Evolutionary conservation across 257 asterid genomes (phyloP).

Genomic region (Primulina huaijiensis): DNA sequence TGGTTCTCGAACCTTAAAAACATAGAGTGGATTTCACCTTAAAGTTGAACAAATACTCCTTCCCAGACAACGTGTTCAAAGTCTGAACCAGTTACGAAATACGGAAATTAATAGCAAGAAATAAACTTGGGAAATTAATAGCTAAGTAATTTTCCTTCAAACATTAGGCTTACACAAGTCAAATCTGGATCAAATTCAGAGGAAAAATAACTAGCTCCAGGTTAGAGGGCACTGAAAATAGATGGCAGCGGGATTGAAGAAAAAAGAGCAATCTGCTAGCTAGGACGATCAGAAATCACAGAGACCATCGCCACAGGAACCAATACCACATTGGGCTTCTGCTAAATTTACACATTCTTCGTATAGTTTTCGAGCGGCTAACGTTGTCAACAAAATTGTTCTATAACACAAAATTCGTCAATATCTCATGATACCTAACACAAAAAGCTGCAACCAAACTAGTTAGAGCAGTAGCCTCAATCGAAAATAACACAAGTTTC

Average conservation of each 20-base stretch:
- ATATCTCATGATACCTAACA: not conserved
- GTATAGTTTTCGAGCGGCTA: not conserved
- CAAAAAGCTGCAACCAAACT: constrained; percentile 14
- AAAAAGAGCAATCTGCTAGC: not conserved
- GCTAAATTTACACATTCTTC: not conserved
- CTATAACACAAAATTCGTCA: constrained; percentile 9
- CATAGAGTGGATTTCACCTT: not conserved
- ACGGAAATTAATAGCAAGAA: not conserved
- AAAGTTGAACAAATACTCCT: not conserved
- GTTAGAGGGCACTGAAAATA: not conserved
- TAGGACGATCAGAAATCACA: not conserved
- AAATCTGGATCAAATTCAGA: not conserved
- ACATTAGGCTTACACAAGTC: not conserved
- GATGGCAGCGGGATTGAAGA: not conserved
- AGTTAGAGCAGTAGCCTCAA: not conserved
- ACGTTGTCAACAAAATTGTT: not conserved
- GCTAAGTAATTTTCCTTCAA: not conserved
- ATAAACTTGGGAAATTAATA: not conserved
- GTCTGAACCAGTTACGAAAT: not conserved
- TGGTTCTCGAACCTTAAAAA: not conserved
- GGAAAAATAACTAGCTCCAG: not conserved
- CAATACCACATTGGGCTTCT: not conserved
- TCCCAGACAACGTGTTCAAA: not conserved
- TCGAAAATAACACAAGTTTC: not conserved
- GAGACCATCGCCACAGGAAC: not conserved